phyloP scores from a whole-genome alignment of 2,329 filamentous ascomycete species.

The Lecanoromycetidae sp. region DNA sequence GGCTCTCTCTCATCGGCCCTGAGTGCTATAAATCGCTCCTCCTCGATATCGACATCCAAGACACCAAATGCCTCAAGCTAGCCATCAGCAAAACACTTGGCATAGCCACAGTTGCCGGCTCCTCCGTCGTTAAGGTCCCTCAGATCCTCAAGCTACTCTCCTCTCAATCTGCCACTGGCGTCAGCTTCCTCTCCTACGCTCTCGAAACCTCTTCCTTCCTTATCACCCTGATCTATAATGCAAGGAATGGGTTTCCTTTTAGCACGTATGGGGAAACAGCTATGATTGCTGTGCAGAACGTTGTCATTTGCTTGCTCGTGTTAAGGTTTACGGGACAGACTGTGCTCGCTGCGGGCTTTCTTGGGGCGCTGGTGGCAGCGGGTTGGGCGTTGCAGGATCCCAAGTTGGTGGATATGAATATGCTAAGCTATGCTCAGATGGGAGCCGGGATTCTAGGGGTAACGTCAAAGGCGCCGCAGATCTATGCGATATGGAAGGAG shows the following conservation, averaged over 20 bases:
- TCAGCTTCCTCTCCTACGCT: slow-evolving; percentile 81
- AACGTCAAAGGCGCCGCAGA: slow-evolving; percentile 89
- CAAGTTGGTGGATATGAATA: slow-evolving; percentile 51
- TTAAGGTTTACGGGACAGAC: slow-evolving; percentile 65
- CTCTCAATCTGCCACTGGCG: slow-evolving; percentile 67
- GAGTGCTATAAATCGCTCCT: slow-evolving; percentile 80
- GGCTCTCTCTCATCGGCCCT: slow-evolving; percentile 67
- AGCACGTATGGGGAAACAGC: slow-evolving; percentile 94
- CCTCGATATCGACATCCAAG: slow-evolving; percentile 66
- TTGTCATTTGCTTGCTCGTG: slow-evolving; percentile 76
- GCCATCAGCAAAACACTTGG: slow-evolving; percentile 86
- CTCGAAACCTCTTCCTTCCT: slow-evolving; percentile 83
- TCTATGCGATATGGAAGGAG: slow-evolving; percentile 69
- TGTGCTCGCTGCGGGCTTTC: slow-evolving; percentile 59
- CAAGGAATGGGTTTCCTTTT: slow-evolving; percentile 84
- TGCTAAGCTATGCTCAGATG: slow-evolving; percentile 65
- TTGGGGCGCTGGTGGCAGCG: slow-evolving; percentile 60
- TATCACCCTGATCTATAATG: slow-evolving; percentile 84
- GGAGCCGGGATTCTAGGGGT: slow-evolving; percentile 72
- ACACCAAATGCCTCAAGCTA: slow-evolving; percentile 74
- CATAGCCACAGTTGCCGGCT: slow-evolving; percentile 83
- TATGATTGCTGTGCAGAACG: slow-evolving; percentile 82
- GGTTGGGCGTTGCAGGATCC: slow-evolving; percentile 59
- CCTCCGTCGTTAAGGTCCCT: slow-evolving; percentile 86
- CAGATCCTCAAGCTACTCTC: slow-evolving; percentile 86